Base-by-base conservation (phyloP, 2,329 filamentous ascomycete genomes). In the Annulohypoxylon truncatum region DNA sequence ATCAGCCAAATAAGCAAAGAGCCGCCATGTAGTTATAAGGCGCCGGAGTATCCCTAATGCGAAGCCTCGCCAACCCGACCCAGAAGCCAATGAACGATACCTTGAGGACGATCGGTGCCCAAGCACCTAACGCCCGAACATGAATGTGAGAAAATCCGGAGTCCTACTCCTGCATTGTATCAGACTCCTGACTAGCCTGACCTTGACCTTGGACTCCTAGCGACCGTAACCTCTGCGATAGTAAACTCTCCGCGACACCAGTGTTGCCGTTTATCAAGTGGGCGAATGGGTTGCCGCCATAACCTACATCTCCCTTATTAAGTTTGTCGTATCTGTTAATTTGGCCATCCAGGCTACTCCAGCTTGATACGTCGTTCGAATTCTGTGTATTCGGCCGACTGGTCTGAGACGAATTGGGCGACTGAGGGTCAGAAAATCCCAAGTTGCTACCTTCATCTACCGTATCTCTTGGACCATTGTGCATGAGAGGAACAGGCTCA, bases 211-310 rank as follows among this genome's bases (percentile, higher is more conserved):
- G 59, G 28, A 83, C 82, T 35, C 88, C 90, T 4, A 92, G 79
- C 4, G 87, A 86, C 69, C 88, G 85, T 46, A 95, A 79, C 61
- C 89, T 85, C 75, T 88, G 88, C 9, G 92, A 92, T 13, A 96
- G 80, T 13, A 96, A 78, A 2, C 92, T 87, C 72, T 93, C 90
- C 3, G 86, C 83, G 1, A 79, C 79, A n/a, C 77, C 81, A 2
- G 79, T 73, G 64, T 78, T 77, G 33, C 80, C 80, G 70, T 79
- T 76, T 29, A 76, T 77, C 55, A 76, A 76, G 7, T 71, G 76
- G 20, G 71, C 75, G 69, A 85, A 89, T 0, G 82, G 78, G 58
- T 87, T 86, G 0, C 87, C 83, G 35, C 89, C 86, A 73, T 92
- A 89, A 33, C 89, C 85, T 18, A 82, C 77, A 65, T 93, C 89